Evolutionary conservation across 148 eudicot species (phyloP).

Genomic region (Amaranthus hypochondriacus): DNA sequence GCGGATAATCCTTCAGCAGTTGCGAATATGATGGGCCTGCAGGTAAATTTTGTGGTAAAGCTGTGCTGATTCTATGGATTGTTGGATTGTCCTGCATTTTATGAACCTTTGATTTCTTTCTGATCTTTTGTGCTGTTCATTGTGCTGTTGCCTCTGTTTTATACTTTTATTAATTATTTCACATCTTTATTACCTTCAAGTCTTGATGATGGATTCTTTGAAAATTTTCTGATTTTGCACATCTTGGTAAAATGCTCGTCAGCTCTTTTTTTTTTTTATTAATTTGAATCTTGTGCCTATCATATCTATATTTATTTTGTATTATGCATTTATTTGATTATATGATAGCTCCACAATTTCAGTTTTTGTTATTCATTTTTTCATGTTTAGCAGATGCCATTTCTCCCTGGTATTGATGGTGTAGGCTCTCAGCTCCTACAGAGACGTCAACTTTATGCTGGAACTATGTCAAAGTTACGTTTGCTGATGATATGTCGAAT

Average conservation of each 20-base stretch:
- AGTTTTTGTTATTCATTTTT: not conserved
- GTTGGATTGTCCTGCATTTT: not conserved
- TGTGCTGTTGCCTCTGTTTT: not conserved
- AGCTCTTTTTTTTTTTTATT: not conserved
- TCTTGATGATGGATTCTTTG: too few species aligned
- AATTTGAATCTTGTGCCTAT: not conserved
- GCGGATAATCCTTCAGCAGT: slow-evolving; percentile 64
- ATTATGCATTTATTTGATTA: not conserved
- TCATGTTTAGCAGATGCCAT: slow-evolving; percentile 43
- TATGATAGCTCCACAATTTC: not conserved
- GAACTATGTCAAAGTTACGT: slow-evolving; percentile 85
- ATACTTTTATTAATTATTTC: not conserved
- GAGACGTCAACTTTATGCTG: slow-evolving; percentile 74
- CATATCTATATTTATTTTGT: not conserved
- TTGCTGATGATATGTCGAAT: slow-evolving; percentile 90
- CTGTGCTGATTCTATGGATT: not conserved
- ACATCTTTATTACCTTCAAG: too few species aligned
- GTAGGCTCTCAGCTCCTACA: slow-evolving; percentile 65
- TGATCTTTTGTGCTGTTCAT: not conserved
- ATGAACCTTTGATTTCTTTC: not conserved
- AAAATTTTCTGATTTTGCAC: too few species aligned
- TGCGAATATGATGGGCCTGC: slow-evolving; percentile 86
- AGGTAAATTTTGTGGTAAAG: slow-evolving; percentile 33
- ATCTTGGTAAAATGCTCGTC: too few species aligned
- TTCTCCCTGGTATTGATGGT: slow-evolving; percentile 62